These are phyloP conservation scores for Populus euphratica DNA, from an alignment of 345 rosid species.

Conservation along the genomic window DNA sequence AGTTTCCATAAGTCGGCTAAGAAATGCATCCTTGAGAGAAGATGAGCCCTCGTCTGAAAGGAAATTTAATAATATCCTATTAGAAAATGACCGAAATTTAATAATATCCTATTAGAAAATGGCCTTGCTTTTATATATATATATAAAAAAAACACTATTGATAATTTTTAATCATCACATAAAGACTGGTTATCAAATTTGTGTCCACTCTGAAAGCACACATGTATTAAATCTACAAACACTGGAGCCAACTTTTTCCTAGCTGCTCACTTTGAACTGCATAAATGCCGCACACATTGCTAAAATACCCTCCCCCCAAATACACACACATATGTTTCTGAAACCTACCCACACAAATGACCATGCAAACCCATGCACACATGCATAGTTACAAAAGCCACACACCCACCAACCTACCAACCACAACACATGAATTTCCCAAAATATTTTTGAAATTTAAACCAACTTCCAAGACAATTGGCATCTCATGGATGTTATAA, in stretches of 20 bases:
- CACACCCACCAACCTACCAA: background rate
- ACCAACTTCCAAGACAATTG: background rate
- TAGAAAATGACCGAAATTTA: slow-evolving; percentile 26
- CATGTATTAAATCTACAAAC: background rate
- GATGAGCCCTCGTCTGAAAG: slow-evolving; percentile 48
- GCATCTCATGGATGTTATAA: background rate
- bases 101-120: slow-evolving; percentile 25
- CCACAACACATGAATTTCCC: background rate
- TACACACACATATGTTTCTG: too few species aligned
- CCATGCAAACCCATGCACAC: background rate
- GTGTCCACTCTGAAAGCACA: background rate
- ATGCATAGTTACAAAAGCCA: background rate
- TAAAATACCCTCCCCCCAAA: background rate
- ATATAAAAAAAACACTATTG: background rate
- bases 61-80: slow-evolving; percentile 21
- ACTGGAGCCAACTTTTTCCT: background rate
- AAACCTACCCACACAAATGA: background rate
- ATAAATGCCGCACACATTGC: background rate
- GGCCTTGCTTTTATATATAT: background rate
- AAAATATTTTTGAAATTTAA: background rate
- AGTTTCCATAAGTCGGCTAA: slow-evolving; percentile 64
- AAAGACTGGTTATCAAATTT: background rate
- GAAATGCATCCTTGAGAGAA: slow-evolving; percentile 52
- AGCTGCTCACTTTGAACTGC: background rate
- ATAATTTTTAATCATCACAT: background rate